Conservation (phyloP, 805 yeast species). For the Candida morakotiae region DNA sequence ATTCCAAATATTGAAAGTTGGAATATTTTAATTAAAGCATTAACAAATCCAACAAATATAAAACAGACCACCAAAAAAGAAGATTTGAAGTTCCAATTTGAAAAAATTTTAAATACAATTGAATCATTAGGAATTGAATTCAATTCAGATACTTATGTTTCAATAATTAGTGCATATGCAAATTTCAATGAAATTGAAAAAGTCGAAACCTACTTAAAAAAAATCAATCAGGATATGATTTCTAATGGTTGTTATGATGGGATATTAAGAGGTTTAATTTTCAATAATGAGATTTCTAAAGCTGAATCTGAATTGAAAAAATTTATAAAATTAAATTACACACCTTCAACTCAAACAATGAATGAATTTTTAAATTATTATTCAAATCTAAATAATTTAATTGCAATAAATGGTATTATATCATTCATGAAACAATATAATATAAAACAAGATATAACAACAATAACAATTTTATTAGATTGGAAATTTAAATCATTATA, state of each 20-base stretch:
- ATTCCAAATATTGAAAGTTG: conserved; percentile 48
- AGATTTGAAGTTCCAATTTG: conserved; percentile 17
- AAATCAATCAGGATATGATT: conserved; percentile 19
- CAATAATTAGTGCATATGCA: conserved; percentile 45
- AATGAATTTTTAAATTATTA: conserved; percentile 47
- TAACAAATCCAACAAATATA: conserved; percentile 31
- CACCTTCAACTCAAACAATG: conserved; percentile 47
- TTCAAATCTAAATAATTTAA: conserved; percentile 35
- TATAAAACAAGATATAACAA: conserved; percentile 55
- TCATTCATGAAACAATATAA: conserved; percentile 37
- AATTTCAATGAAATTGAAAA: conserved; percentile 36
- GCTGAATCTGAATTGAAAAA: conserved; percentile 42
- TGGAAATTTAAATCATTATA: conserved; percentile 44
- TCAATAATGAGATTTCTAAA: conserved; percentile 34
- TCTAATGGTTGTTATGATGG: conserved; percentile 36
- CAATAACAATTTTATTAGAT: conserved; percentile 59
- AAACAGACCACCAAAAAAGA: conserved; percentile 19
- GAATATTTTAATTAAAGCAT: conserved; percentile 55
- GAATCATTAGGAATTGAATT: conserved; percentile 27
- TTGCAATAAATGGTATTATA: conserved; percentile 47
- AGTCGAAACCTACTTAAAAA: conserved; percentile 37
- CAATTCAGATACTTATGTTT: conserved; percentile 45
- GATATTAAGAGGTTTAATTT: conserved; percentile 41
- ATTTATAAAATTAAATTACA: conserved; percentile 28
- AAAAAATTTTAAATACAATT: conserved; percentile 28